phyloP scores from a whole-genome alignment of 163 green algal genomes.

The Prototheca wickerhamii region DNA sequence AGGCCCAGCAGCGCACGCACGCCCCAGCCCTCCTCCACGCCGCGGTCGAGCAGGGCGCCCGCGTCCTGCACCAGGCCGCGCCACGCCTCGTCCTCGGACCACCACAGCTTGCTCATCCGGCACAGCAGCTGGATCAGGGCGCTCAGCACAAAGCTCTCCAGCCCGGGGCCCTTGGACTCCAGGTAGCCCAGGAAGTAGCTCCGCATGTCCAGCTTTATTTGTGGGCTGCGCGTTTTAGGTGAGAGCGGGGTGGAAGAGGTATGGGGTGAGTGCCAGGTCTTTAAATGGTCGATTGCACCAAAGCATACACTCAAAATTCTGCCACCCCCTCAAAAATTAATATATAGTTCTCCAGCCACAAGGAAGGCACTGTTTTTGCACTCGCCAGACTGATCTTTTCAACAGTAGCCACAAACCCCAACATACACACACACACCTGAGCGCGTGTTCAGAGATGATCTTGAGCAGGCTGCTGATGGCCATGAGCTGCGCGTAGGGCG shows the following conservation, averaged over 20 bases:
- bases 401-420: neutral
- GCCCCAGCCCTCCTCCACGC: conserved; percentile 24
- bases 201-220: conserved; percentile 86
- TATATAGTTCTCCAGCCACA: too few relatives aligned
- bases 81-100: conserved; percentile 76
- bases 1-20: conserved; percentile 84
- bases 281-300: too few relatives aligned
- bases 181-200: conserved; percentile 84
- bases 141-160: conserved; percentile 78
- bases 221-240: conserved; percentile 6
- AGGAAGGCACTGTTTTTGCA: neutral
- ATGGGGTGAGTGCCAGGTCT: neutral
- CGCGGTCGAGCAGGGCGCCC: conserved; percentile 65
- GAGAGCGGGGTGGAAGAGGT: neutral
- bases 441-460: conserved; percentile 81
- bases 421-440: conserved; percentile 39
- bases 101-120: conserved; percentile 89
- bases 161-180: conserved; percentile 52
- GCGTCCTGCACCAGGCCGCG: conserved; percentile 73
- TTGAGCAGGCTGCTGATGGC: conserved; percentile 82
- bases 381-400: neutral
- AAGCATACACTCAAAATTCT: too few relatives aligned
- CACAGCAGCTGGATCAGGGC: conserved; percentile 87
- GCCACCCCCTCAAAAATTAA: too few relatives aligned
- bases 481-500: conserved; percentile 88